Percentiles rank a stretch among this genome's conserved stretches.
These are phyloP conservation scores for Cinchona pubescens DNA, from an alignment of 257 asterid genomes.

Conservation along the genomic window DNA sequence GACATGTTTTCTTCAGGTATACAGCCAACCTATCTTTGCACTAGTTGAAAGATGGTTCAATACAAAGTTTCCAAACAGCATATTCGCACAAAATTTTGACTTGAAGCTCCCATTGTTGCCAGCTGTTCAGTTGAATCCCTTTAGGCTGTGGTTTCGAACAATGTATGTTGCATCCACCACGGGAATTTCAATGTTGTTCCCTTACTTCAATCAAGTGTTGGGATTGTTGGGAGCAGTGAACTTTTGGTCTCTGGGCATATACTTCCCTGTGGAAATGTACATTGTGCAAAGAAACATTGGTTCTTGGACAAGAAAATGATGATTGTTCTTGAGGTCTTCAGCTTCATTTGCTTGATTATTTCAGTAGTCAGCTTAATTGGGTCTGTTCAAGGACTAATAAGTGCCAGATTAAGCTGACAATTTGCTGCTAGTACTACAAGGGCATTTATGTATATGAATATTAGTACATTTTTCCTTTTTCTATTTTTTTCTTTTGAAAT, in stretches of 20 bases:
- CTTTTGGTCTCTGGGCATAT: constrained; percentile 65
- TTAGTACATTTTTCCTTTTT: background rate
- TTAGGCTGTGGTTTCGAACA: constrained; percentile 62
- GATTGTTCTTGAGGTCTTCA: constrained; percentile 53
- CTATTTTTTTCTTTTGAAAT: background rate
- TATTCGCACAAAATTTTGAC: constrained; percentile 32
- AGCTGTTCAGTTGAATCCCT: constrained; percentile 41
- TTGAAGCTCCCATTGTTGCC: constrained; percentile 48
- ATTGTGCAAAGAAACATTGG: constrained; percentile 49
- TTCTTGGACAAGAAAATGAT: constrained; percentile 55
- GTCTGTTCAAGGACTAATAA: constrained; percentile 53
- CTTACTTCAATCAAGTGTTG: constrained; percentile 64
- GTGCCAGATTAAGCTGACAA: constrained; percentile 37
- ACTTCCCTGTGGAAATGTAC: constrained; percentile 70
- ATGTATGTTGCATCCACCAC: constrained; percentile 56
- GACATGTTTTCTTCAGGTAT: constrained; percentile 37
- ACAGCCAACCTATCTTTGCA: constrained; percentile 63
- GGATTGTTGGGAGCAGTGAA: constrained; percentile 63
- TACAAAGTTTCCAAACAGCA: constrained; percentile 32
- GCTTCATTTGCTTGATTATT: constrained; percentile 38
- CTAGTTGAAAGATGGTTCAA: constrained; percentile 40
- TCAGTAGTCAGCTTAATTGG: constrained; percentile 53
- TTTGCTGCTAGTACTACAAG: background rate
- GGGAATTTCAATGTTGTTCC: constrained; percentile 45
- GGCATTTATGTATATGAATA: no score